These are phyloP conservation scores for Coemansia sp. DNA, from an alignment of 192 early-diverging fungal genomes.

Conservation along the genomic window DNA sequence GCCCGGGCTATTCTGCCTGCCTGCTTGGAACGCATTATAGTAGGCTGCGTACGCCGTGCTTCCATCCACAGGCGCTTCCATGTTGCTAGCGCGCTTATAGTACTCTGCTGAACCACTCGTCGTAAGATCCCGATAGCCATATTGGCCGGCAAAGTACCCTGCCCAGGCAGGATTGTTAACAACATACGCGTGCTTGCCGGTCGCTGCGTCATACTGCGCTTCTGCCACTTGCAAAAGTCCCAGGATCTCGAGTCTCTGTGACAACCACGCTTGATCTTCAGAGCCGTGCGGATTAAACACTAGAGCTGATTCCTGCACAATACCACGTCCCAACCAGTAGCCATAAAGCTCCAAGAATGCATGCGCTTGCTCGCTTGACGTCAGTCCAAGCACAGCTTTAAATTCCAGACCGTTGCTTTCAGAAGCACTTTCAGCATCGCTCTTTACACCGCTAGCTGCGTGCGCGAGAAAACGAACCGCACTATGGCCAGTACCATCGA, in stretches of 20 bases:
- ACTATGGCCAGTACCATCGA: slow-evolving; percentile 3
- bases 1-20: neutral
- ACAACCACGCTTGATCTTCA: slow-evolving; percentile 12
- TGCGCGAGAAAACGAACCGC: slow-evolving; percentile 25
- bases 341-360: slow-evolving; percentile 45
- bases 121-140: neutral
- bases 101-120: neutral
- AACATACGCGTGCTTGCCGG: neutral
- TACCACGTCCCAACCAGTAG: slow-evolving; percentile 21
- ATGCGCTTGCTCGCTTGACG: slow-evolving; percentile 6
- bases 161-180: slow-evolving; percentile 13
- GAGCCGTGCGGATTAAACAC: neutral
- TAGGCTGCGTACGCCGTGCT: neutral
- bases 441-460: slow-evolving; percentile 15
- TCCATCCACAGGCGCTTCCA: slow-evolving; percentile 2
- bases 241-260: slow-evolving; percentile 9
- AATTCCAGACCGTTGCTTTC: slow-evolving; percentile 8
- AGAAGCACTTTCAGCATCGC: neutral
- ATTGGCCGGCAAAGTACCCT: slow-evolving; percentile 16
- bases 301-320: neutral
- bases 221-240: slow-evolving; percentile 2
- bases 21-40: slow-evolving; percentile 2
- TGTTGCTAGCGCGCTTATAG: slow-evolving; percentile 4
- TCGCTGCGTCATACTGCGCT: neutral
- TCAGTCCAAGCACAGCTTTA: slow-evolving; percentile 16